phyloP scores from a whole-genome alignment of 2,329 filamentous ascomycete species.

The Fusarium agapanthi region DNA sequence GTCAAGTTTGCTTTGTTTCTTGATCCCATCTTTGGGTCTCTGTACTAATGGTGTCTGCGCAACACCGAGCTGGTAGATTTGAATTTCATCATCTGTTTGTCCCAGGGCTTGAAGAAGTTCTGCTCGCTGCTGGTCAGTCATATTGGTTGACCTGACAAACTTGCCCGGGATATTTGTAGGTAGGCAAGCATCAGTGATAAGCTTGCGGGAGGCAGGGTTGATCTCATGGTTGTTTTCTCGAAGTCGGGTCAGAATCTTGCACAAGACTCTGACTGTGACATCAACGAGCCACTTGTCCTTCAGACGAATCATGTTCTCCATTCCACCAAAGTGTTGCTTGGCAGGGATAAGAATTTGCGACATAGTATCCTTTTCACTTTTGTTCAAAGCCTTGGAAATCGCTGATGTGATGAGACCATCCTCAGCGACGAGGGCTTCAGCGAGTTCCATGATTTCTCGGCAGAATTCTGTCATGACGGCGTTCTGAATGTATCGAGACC shows the following conservation, averaged over 20 bases:
- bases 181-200: slow-evolving; percentile 73
- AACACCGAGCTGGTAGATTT: slow-evolving; percentile 55
- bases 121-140: slow-evolving; percentile 84
- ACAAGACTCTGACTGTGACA: slow-evolving; percentile 82
- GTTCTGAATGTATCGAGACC: slow-evolving; percentile 82
- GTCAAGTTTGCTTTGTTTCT: slow-evolving; percentile 69
- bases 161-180: slow-evolving; percentile 61
- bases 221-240: slow-evolving; percentile 79
- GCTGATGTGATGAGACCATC: slow-evolving; percentile 84
- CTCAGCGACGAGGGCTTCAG: slow-evolving; percentile 83
- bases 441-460: slow-evolving; percentile 93
- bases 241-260: slow-evolving; percentile 85
- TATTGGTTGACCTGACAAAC: slow-evolving; percentile 76
- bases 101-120: slow-evolving; percentile 75
- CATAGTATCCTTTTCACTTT: slow-evolving; percentile 52
- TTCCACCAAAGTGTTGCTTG: slow-evolving; percentile 65
- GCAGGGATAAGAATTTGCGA: slow-evolving; percentile 51
- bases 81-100: slow-evolving; percentile 64
- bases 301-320: slow-evolving; percentile 89
- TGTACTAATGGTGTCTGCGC: slow-evolving; percentile 35
- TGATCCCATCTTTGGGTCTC: slow-evolving; percentile 49
- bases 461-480: slow-evolving; percentile 89
- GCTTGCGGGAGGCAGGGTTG: slow-evolving; percentile 64
- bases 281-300: slow-evolving; percentile 87
- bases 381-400: slow-evolving; percentile 52